Conservation (phyloP, 768 basidiomycete species). For the Trametes sanguinea region DNA sequence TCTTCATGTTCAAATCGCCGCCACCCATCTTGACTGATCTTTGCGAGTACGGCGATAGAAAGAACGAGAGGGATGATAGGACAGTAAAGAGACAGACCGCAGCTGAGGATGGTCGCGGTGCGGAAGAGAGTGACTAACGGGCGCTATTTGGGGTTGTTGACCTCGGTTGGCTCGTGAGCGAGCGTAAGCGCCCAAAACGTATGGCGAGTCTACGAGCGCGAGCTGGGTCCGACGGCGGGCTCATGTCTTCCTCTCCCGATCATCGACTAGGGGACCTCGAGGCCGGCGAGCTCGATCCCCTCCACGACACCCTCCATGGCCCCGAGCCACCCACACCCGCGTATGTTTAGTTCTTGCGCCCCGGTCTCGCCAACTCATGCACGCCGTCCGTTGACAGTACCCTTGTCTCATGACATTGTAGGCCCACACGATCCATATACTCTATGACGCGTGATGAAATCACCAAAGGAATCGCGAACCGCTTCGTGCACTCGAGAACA, state of each 20-base stretch:
- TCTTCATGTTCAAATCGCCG: conserved; percentile 98
- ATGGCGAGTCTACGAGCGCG: conserved; percentile 21
- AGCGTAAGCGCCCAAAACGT: conserved; percentile 10
- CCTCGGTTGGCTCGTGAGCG: neutral
- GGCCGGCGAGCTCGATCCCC: conserved; percentile 34
- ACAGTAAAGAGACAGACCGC: conserved; percentile 18
- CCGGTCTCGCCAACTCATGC: conserved; percentile 23
- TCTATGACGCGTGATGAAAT: conserved; percentile 82
- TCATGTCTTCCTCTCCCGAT: conserved; percentile 31
- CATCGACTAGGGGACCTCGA: conserved; percentile 34
- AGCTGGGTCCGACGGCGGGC: conserved; percentile 13
- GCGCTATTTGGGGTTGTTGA: conserved; percentile 39
- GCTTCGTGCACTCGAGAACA: conserved; percentile 83
- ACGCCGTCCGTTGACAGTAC: conserved; percentile 27
- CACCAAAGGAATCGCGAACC: conserved; percentile 81
- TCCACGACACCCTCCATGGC: conserved; percentile 26
- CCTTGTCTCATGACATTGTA: conserved; percentile 34
- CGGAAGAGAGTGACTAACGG: conserved; percentile 9
- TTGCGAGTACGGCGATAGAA: conserved; percentile 5
- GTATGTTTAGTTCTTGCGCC: conserved; percentile 26
- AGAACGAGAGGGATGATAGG: conserved; percentile 17
- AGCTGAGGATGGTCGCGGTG: conserved; percentile 11
- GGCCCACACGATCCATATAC: conserved; percentile 81
- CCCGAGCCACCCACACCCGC: conserved; percentile 18
- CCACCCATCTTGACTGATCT: conserved; percentile 85